Percentiles rank a stretch among this genome's conserved stretches.
Evolutionary conservation across 768 basidiomycete genomes (phyloP).

Genomic region (Pulveroboletus sp.): DNA sequence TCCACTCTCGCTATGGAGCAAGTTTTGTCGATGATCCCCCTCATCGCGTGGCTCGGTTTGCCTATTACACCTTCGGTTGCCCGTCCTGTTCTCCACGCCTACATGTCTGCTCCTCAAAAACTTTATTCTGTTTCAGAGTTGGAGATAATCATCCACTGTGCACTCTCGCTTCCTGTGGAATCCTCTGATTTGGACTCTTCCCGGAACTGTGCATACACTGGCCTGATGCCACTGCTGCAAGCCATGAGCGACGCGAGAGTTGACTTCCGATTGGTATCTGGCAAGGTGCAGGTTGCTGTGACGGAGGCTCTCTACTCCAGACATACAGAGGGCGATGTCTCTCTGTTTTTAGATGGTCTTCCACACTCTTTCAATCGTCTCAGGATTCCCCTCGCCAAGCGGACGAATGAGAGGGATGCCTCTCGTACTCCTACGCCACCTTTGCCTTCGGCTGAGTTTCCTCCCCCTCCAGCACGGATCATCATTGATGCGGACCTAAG

Average conservation of each 20-base stretch:
- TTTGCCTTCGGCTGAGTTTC: slow-evolving; percentile 9
- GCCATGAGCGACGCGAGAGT: slow-evolving; percentile 34
- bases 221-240: slow-evolving; percentile 40
- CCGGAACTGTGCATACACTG: slow-evolving; percentile 33
- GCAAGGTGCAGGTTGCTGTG: slow-evolving; percentile 16
- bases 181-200: slow-evolving; percentile 5
- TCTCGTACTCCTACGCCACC: slow-evolving; percentile 11
- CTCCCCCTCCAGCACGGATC: slow-evolving; percentile 10
- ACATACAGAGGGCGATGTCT: slow-evolving; percentile 16
- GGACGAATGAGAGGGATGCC: slow-evolving; percentile 2
- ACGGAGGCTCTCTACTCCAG: slow-evolving; percentile 25
- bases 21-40: slow-evolving; percentile 20
- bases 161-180: slow-evolving; percentile 27
- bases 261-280: slow-evolving; percentile 25
- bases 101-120: slow-evolving; percentile 35
- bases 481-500: slow-evolving; percentile 24
- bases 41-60: slow-evolving; percentile 32
- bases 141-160: slow-evolving; percentile 39
- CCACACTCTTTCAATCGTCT: slow-evolving; percentile 16
- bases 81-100: slow-evolving; percentile 41
- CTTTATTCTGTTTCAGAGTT: slow-evolving; percentile 39
- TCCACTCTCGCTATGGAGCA: slow-evolving; percentile 1
- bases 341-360: slow-evolving; percentile 21
- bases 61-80: slow-evolving; percentile 33
- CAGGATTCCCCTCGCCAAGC: slow-evolving; percentile 18